A percentile compares a stretch with the other conserved stretches of the same genome.
Conservation (phyloP, 148 eudicot species). For the Agrostemma githago region DNA sequence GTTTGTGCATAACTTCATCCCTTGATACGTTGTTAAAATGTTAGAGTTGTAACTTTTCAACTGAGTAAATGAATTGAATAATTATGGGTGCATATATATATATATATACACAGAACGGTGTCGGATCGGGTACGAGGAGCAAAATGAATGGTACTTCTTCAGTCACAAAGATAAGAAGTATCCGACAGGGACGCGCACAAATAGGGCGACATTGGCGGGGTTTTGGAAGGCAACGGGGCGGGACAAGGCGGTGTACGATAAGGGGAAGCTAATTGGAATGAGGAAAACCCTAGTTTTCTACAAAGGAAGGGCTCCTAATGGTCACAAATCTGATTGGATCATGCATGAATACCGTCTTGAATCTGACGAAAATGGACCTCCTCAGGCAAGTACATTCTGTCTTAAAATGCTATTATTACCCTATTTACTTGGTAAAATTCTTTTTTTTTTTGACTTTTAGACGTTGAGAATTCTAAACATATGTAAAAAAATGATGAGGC, state of each 20-base stretch:
- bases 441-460: background rate
- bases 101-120: slow-evolving; percentile 42
- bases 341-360: slow-evolving; percentile 94
- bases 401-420: background rate
- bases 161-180: slow-evolving; percentile 82
- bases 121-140: slow-evolving; percentile 71
- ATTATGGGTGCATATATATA: background rate
- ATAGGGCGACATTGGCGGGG: slow-evolving; percentile 82
- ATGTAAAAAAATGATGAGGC: no score
- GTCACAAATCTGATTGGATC: slow-evolving; percentile 84
- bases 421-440: background rate
- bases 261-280: slow-evolving; percentile 67
- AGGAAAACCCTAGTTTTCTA: slow-evolving; percentile 89
- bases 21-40: no score
- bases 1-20: no score
- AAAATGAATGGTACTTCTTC: slow-evolving; percentile 80
- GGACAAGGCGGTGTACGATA: slow-evolving; percentile 72
- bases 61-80: background rate
- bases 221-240: slow-evolving; percentile 93
- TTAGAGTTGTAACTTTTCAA: no score
- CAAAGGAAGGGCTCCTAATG: slow-evolving; percentile 85
- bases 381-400: slow-evolving; percentile 44
- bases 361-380: slow-evolving; percentile 77
- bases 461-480: no score
- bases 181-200: slow-evolving; percentile 79